These are phyloP conservation scores for Lentinula raphanica DNA, from an alignment of 768 basidiomycete genomes.

Conservation along the genomic window DNA sequence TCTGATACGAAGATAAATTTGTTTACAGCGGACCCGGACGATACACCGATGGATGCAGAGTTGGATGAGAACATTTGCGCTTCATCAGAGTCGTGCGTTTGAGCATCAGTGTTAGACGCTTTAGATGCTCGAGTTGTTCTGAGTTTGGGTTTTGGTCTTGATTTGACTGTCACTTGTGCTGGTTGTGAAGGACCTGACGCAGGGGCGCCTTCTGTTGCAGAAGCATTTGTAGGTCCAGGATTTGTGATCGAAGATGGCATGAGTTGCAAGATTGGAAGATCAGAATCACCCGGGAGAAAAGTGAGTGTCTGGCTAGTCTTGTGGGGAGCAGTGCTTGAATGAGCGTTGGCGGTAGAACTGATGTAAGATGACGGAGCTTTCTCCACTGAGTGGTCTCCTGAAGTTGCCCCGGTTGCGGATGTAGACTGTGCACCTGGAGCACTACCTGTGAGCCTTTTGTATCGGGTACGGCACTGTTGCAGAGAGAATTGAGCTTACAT, in stretches of 20 bases:
- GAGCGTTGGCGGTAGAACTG: not conserved
- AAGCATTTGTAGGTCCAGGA: not conserved
- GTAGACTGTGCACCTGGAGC: not conserved
- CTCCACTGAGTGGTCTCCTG: not conserved
- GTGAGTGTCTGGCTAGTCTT: not conserved
- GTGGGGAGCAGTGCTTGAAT: not conserved
- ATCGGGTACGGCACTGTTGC: conserved; percentile 46
- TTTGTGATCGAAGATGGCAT: not conserved
- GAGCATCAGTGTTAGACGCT: not conserved
- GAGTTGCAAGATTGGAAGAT: not conserved
- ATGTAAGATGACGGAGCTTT: not conserved
- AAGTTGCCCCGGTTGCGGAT: not conserved
- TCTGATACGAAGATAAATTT: not conserved
- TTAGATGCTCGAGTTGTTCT: not conserved
- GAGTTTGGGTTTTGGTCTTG: conserved; percentile 7
- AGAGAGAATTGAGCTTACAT: conserved; percentile 2
- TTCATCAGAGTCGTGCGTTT: not conserved
- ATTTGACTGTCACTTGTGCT: not conserved
- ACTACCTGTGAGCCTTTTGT: conserved; percentile 7
- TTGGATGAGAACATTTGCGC: not conserved
- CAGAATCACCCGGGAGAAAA: not conserved
- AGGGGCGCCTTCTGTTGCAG: not conserved
- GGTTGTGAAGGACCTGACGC: not conserved
- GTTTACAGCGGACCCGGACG: not conserved
- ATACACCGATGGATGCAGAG: not conserved